Conservation (phyloP, 2,329 filamentous ascomycete genomes). For the Neophaeococcomyces mojaviensis region DNA sequence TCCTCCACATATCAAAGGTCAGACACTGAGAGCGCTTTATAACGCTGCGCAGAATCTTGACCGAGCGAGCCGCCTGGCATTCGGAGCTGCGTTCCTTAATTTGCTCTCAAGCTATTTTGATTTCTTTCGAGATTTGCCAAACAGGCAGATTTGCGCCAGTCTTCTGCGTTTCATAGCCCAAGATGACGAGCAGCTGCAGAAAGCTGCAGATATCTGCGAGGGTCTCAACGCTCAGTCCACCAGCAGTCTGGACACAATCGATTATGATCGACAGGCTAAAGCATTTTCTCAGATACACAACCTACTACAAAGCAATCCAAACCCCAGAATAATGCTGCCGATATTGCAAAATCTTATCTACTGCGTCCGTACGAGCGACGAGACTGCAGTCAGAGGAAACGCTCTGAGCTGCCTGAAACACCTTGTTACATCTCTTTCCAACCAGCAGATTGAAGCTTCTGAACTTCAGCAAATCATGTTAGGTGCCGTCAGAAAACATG, state of each 20-base stretch:
- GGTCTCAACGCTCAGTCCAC: conserved; percentile 73
- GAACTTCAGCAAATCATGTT: conserved; percentile 52
- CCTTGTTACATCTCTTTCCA: conserved; percentile 61
- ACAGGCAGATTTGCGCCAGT: conserved; percentile 64
- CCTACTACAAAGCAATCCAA: conserved; percentile 53
- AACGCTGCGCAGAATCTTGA: conserved; percentile 12
- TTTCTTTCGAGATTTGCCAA: conserved; percentile 77
- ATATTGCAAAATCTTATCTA: conserved; percentile 84
- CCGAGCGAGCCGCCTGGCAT: conserved; percentile 38
- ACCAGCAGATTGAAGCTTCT: conserved; percentile 41
- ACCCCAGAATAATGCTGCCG: conserved; percentile 67
- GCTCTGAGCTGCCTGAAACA: conserved; percentile 72
- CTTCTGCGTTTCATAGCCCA: conserved; percentile 65
- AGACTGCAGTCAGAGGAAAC: conserved; percentile 77
- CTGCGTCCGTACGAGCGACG: conserved; percentile 77
- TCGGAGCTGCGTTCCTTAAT: conserved; percentile 61
- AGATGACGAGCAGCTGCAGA: conserved; percentile 54
- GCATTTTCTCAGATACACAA: conserved; percentile 69
- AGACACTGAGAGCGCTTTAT: conserved; percentile 13
- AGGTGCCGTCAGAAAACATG: conserved; percentile 67
- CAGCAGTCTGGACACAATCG: conserved; percentile 70
- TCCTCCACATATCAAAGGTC: conserved; percentile 17
- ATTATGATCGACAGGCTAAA: conserved; percentile 72
- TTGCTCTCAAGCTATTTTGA: conserved; percentile 77
- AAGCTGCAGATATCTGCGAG: conserved; percentile 60